Evolutionary conservation across 2,329 filamentous ascomycete species (phyloP).

Genomic region (Talaromyces sp.): DNA sequence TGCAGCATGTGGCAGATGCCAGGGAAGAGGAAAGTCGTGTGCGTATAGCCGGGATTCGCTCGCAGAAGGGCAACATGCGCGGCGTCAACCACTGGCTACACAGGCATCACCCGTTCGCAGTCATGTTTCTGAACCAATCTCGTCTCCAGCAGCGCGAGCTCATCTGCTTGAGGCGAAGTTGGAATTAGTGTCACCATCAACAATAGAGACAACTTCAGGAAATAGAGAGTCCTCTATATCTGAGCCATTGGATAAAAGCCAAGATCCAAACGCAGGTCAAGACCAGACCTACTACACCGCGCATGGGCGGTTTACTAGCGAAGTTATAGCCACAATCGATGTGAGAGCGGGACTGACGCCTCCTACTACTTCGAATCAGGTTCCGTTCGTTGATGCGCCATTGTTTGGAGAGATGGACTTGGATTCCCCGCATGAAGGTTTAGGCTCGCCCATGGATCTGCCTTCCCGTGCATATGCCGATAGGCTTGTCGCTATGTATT

Average conservation of each 20-base stretch:
- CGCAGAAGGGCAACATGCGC: neutral
- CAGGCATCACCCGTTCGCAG: neutral
- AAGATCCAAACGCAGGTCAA: neutral
- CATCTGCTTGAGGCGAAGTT: neutral
- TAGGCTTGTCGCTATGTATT: slow-evolving; percentile 14
- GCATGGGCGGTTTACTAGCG: slow-evolving; percentile 14
- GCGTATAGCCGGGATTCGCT: slow-evolving; percentile 9
- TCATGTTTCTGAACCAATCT: neutral
- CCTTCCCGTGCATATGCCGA: slow-evolving; percentile 14
- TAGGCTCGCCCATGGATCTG: slow-evolving; percentile 3
- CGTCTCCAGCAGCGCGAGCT: neutral
- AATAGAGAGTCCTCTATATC: neutral
- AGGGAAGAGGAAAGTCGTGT: slow-evolving; percentile 10
- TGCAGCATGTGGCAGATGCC: slow-evolving; percentile 11
- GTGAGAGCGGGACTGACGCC: slow-evolving; percentile 10
- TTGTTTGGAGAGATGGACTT: slow-evolving; percentile 15
- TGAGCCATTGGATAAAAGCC: neutral
- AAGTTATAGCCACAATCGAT: slow-evolving; percentile 14
- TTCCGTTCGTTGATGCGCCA: slow-evolving; percentile 17
- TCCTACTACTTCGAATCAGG: slow-evolving; percentile 2
- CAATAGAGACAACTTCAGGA: neutral
- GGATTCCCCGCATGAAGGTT: neutral
- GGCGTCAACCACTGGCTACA: neutral
- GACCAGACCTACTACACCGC: slow-evolving; percentile 10
- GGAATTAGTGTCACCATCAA: neutral